phyloP scores from a whole-genome alignment of 169 alveolate species.

The Plasmodium gonderi region DNA sequence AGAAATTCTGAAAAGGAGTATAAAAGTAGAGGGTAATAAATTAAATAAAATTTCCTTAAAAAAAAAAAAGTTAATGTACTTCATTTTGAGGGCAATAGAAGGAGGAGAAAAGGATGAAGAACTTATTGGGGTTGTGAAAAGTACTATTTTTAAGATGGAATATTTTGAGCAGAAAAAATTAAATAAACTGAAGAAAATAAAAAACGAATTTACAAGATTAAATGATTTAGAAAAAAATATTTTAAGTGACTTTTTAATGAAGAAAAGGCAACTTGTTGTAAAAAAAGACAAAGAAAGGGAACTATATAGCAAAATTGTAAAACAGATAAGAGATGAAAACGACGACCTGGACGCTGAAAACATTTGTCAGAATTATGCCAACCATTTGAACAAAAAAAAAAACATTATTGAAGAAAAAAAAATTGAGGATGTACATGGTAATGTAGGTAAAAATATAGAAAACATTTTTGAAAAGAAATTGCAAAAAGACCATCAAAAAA shows the following conservation, averaged over 20 bases:
- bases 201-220: background rate
- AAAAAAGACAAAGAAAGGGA: background rate
- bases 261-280: background rate
- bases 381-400: background rate
- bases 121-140: background rate
- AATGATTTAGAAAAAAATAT: background rate
- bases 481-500: background rate
- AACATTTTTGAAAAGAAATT: background rate
- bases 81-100: background rate
- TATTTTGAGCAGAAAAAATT: slow-evolving; percentile 21
- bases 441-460: slow-evolving; percentile 2
- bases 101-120: slow-evolving; percentile 2
- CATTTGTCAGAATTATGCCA: background rate
- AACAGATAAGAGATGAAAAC: background rate
- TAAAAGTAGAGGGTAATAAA: slow-evolving; percentile 8
- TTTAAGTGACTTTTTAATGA: background rate
- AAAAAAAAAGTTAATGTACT: background rate
- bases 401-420: background rate
- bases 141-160: background rate
- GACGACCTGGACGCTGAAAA: background rate
- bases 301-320: background rate
- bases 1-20: background rate
- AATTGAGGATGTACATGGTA: background rate
- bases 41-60: background rate
- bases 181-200: slow-evolving; percentile 7